phyloP scores from a whole-genome alignment of 805 yeast genomes.

The Pichia exigua region DNA sequence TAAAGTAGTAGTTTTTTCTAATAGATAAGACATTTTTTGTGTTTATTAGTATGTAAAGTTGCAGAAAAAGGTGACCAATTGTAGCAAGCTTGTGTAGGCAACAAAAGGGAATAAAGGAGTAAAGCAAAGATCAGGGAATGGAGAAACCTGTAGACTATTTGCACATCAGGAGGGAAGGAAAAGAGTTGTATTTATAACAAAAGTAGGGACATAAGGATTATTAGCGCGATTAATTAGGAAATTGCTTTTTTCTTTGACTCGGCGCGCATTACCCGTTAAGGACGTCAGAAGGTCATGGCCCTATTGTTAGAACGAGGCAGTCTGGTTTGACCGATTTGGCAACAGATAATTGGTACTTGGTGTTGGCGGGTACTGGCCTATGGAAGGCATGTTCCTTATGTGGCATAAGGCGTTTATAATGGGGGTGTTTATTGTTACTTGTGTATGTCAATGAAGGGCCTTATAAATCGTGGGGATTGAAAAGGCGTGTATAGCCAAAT shows the following conservation, averaged over 20 bases:
- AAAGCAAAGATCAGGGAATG: too few relatives aligned
- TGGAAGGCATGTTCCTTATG: too few relatives aligned
- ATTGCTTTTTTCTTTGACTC: neutral
- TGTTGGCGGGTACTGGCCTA: too few relatives aligned
- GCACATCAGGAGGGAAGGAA: neutral
- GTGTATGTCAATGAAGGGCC: neutral
- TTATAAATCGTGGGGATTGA: neutral
- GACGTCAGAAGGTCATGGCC: neutral
- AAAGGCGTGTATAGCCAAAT: too few relatives aligned
- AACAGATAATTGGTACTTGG: neutral
- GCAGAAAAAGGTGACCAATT: neutral
- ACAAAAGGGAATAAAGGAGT: neutral
- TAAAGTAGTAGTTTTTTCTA: slow-evolving; percentile 71
- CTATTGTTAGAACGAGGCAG: neutral
- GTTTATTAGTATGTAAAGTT: neutral
- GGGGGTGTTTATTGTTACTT: neutral
- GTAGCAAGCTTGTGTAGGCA: neutral
- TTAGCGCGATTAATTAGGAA: neutral
- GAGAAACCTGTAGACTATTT: too few relatives aligned
- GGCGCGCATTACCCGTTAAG: neutral
- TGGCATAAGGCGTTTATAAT: too few relatives aligned
- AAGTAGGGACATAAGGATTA: neutral
- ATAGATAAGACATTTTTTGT: slow-evolving; percentile 12
- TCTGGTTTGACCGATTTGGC: neutral
- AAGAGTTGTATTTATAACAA: neutral